These are phyloP conservation scores for Mucor indicus DNA, from an alignment of 371 early-diverging fungal species.

Conservation along the genomic window DNA sequence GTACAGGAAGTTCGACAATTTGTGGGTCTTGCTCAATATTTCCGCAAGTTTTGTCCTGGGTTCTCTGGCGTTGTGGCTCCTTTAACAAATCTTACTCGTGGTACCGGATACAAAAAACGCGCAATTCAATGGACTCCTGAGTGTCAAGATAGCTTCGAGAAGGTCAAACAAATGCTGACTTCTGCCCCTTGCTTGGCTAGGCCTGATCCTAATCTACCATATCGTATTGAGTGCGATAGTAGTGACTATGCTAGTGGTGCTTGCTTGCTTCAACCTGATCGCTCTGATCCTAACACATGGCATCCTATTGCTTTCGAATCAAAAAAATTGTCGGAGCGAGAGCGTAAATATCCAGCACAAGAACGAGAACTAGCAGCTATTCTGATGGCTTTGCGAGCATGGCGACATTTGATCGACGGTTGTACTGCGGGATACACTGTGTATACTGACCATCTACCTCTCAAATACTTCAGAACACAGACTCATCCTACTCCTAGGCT, in stretches of 20 bases:
- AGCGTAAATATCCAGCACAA: constrained; percentile 31
- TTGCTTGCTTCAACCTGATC: constrained; percentile 24
- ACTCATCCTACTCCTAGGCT: no score
- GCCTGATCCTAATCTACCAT: constrained; percentile 20
- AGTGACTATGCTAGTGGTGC: constrained; percentile 23
- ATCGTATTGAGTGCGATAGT: constrained; percentile 30
- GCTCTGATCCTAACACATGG: not conserved
- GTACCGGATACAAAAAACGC: constrained; percentile 17
- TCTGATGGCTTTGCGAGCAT: constrained; percentile 8
- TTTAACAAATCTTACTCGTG: constrained; percentile 31
- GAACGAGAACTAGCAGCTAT: constrained; percentile 20
- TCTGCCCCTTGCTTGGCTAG: constrained; percentile 7
- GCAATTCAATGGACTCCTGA: not conserved
- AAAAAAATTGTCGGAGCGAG: constrained; percentile 23
- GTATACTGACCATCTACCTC: no score
- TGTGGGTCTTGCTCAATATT: constrained; percentile 29
- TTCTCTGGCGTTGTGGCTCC: constrained; percentile 36
- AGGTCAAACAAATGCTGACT: constrained; percentile 5
- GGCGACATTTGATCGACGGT: constrained; percentile 19
- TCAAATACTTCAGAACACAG: no score
- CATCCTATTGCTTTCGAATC: constrained; percentile 16
- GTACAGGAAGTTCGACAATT: constrained; percentile 36
- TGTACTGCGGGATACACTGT: no score
- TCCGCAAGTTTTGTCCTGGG: constrained; percentile 26
- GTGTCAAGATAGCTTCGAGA: constrained; percentile 1